phyloP scores from a whole-genome alignment of 1,284 basidiomycete genomes.

The Apiotrichum mycotoxinovorans region DNA sequence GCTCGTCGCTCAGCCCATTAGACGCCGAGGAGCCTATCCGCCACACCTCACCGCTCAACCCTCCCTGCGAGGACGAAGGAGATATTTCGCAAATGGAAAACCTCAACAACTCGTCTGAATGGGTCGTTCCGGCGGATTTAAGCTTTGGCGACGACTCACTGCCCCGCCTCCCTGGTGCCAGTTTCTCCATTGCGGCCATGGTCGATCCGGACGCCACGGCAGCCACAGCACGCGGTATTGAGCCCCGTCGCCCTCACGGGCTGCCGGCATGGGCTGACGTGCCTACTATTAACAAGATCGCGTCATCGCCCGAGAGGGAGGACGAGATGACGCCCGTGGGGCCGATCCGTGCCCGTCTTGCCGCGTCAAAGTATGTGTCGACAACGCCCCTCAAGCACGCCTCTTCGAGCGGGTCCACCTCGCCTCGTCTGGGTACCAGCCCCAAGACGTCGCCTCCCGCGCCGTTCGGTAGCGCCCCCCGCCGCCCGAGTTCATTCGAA shows the following conservation, averaged over 20 bases:
- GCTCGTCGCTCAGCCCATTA: background rate
- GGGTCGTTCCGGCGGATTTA: background rate
- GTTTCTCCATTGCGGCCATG: constrained; percentile 3
- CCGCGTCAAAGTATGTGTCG: background rate
- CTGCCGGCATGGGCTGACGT: background rate
- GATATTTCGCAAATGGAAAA: constrained; percentile 2
- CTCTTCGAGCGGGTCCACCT: background rate
- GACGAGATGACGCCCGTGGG: constrained; percentile 3
- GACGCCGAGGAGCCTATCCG: constrained; percentile 1
- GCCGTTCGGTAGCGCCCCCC: background rate
- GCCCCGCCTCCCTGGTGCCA: background rate
- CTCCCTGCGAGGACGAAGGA: background rate
- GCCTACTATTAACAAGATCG: background rate
- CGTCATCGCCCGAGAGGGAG: background rate
- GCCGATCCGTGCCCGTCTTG: background rate
- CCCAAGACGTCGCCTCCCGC: background rate
- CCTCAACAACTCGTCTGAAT: constrained; percentile 6
- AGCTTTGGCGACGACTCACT: constrained; percentile 6
- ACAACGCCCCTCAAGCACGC: background rate
- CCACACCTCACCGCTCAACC: constrained; percentile 3
- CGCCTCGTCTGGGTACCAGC: background rate
- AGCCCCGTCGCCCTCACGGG: background rate
- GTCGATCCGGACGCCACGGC: constrained; percentile 4
- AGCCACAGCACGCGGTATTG: background rate
- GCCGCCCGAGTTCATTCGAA: background rate